Conservation (phyloP, 148 eudicot genomes). For the Amaranthus hypochondriacus region DNA sequence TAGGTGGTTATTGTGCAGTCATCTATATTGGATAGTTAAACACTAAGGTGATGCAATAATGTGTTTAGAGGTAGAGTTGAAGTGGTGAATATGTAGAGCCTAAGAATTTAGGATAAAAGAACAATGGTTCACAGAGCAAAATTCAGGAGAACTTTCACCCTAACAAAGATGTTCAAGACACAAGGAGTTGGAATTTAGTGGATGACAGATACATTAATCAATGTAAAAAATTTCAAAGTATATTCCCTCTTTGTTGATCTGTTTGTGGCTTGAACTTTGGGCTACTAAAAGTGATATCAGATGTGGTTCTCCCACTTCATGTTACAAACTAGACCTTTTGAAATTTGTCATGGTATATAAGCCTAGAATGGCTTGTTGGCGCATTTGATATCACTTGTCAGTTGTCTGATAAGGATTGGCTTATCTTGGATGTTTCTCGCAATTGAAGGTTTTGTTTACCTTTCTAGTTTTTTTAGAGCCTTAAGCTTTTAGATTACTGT, state of each 20-base stretch:
- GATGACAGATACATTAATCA: not conserved
- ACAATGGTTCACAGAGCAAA: not conserved
- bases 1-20: too few species aligned
- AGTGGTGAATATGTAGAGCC: not conserved
- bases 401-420: not conserved
- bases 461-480: not conserved
- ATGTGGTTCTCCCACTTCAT: not conserved
- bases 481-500: not conserved
- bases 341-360: not conserved
- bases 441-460: not conserved
- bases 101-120: not conserved
- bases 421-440: not conserved
- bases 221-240: not conserved
- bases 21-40: too few species aligned
- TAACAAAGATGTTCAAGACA: not conserved
- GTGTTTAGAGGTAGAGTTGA: not conserved
- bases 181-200: not conserved
- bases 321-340: not conserved
- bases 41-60: too few species aligned
- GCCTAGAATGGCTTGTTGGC: not conserved
- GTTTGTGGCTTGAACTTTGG: not conserved
- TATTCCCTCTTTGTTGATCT: not conserved
- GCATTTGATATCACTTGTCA: not conserved
- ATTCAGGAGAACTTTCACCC: not conserved
- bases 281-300: not conserved